Base-by-base conservation (phyloP, 495 filamentous ascomycete genomes). In the Penicillium verhagenii region DNA sequence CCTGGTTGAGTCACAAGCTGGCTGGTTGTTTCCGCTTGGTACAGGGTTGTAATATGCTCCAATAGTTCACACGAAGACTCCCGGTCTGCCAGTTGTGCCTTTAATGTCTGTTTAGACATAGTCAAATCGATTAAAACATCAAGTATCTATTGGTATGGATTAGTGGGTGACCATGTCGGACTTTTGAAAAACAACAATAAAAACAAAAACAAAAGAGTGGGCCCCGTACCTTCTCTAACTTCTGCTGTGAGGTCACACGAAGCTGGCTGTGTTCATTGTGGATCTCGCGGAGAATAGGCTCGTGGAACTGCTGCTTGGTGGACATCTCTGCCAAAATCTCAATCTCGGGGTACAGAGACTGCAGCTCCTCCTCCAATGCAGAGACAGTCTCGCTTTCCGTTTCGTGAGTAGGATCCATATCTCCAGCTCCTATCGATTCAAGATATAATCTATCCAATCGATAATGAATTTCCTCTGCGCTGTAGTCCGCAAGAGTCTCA, bases 321-420 rank as follows among this genome's bases (percentile, higher is more conserved):
- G 81, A 79, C 75, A 87, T 82, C 54, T 86, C 80, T 3, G 83
- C 79, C 28, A 87, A 72, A 2, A 83, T 76, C 11, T 82, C 74
- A 55, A 87, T 82, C 54, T 87, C 84, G 0, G 82, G 76, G 53
- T 84, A 85, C 3, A 87, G 64, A 13, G 84, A 82, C 31, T 84
- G 83, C 4, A 86, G 61, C 50, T 87, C 84, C 37, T 80, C 76
- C 59, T 84, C 75, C 20, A 86, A 52, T 0, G 72, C 69, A 18
- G 65, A 43, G n/a, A 77, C 45, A 10, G 54, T 51, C 5, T 68
- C 62, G 13, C 64, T 59, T 14, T 24, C 18, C 1, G 38, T 35
- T 37, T 26, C 28, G 7, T 42, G 24, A 5, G 31, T 11, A 9
- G 25, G 18, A 4, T 10, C 38, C 13, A 46, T 54, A 7, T 45